Base-by-base conservation (phyloP, 257 asterid genomes). In the Echium plantagineum region DNA sequence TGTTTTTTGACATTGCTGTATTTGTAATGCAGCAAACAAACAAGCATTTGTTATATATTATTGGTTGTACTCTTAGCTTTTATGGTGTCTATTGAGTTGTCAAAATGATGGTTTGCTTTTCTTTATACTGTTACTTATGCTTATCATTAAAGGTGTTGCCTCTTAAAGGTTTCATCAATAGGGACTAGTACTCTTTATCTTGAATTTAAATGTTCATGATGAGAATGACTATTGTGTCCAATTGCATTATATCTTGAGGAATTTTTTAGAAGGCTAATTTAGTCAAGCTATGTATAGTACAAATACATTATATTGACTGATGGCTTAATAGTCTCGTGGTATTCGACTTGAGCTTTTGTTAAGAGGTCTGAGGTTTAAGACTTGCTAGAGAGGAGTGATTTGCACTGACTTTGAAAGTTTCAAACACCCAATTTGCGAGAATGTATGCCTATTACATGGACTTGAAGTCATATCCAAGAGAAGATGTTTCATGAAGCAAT, bases 41-140 rank as follows among this genome's bases (percentile, higher is more conserved):
- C 28, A 5, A 35, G 2, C 60, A 20, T 4, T 30, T 61, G 68
- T 42, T 60, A 57, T 60, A 21, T 53, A 28, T 38, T 13, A 9
- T 38, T 60, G 46, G 9, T 35, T 7, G 22, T 54, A 17, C 52
- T n/a, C n/a, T n/a, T 32, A 10, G 26, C n/a, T n/a, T 64, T 68
- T 71, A 54, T 63, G 21, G 58, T 55, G 55, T 26, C 52, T 17
- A 35, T 63, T 66, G 59, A 62, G 65, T 69, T 70, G 65, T 28
- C 60, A 53, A 24, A 66, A 69, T 77, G 71, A 72, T 84, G 69
- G 17, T 38, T 13, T 71, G 22, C 31, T 55, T 58, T 69, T 58
- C 24, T 71, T 72, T 84, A 54, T 16, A 66, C 81, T 73, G 78
- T 70, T 61, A 19, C 32, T 78, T 71, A 78, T 84, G 77, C 77